These are phyloP conservation scores for Fusarium pseudonygamai DNA, from an alignment of 2,329 filamentous ascomycete genomes.

Conservation along the genomic window DNA sequence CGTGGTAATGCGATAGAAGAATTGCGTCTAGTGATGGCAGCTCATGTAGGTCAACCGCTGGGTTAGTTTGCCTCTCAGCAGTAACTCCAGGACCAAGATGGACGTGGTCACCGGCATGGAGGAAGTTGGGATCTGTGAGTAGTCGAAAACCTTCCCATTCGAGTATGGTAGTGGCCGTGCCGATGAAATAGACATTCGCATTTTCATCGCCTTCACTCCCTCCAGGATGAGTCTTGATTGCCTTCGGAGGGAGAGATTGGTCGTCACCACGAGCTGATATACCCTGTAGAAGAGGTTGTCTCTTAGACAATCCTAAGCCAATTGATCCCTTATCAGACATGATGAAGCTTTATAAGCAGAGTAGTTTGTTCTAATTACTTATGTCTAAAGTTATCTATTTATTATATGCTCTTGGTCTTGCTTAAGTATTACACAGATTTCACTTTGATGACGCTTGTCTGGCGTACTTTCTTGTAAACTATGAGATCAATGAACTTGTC, in stretches of 20 bases:
- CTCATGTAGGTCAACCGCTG: conserved; percentile 67
- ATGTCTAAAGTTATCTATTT: neutral
- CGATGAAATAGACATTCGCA: conserved; percentile 61
- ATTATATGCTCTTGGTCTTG: neutral
- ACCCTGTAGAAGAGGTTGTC: conserved; percentile 22
- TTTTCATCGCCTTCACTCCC: conserved; percentile 25
- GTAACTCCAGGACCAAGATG: conserved; percentile 72
- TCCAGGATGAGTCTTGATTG: conserved; percentile 24
- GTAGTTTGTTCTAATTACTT: neutral
- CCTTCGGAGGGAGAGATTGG: conserved; percentile 9
- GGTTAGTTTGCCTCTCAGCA: conserved; percentile 63
- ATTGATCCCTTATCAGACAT: conserved; percentile 25
- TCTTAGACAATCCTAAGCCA: conserved; percentile 8
- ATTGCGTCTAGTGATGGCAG: conserved; percentile 68
- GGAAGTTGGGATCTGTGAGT: conserved; percentile 71
- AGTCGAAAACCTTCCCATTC: conserved; percentile 63
- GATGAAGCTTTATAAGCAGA: neutral
- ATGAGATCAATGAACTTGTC: neutral
- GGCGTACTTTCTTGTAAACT: neutral
- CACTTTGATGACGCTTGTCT: neutral
- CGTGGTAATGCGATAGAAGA: conserved; percentile 72
- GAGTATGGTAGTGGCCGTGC: conserved; percentile 65
- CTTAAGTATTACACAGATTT: neutral
- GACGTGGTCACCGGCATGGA: conserved; percentile 72
- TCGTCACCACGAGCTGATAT: conserved; percentile 2